phyloP scores from a whole-genome alignment of 169 alveolate species.

The Cryptosporidium canis region DNA sequence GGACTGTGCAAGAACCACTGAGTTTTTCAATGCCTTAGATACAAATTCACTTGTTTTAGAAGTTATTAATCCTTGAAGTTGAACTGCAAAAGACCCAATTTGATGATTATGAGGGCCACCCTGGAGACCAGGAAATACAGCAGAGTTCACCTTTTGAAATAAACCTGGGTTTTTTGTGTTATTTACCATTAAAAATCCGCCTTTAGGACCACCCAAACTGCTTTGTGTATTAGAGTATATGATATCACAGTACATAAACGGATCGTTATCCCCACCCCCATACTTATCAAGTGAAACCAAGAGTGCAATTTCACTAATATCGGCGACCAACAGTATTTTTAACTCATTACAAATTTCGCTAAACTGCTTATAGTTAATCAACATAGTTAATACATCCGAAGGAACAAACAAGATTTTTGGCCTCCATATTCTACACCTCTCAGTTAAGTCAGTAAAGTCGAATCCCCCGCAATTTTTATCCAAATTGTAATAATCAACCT shows the following conservation, averaged over 20 bases:
- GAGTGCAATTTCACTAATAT: constrained; percentile 85
- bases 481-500: constrained; percentile 80
- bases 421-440: constrained; percentile 76
- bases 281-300: constrained; percentile 78
- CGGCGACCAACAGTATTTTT: constrained; percentile 81
- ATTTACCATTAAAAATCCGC: constrained; percentile 73
- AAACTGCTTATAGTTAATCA: constrained; percentile 78
- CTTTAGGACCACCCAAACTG: constrained; percentile 87
- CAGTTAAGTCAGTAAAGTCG: constrained; percentile 3
- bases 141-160: constrained; percentile 88
- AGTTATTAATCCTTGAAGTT: constrained; percentile 78
- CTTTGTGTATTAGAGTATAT: constrained; percentile 89
- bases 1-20: constrained; percentile 63
- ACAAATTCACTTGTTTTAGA: constrained; percentile 76
- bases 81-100: constrained; percentile 82
- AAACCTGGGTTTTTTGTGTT: constrained; percentile 72
- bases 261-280: constrained; percentile 51
- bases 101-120: constrained; percentile 96
- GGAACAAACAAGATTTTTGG: constrained; percentile 85
- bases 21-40: constrained; percentile 74
- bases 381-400: constrained; percentile 73
- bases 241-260: constrained; percentile 77
- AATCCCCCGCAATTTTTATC: constrained; percentile 34
- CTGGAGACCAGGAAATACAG: constrained; percentile 96
- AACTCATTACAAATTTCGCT: constrained; percentile 79